These are phyloP conservation scores for Macrophomina phaseolina DNA, from an alignment of 2,329 filamentous ascomycete species.

Conservation along the genomic window DNA sequence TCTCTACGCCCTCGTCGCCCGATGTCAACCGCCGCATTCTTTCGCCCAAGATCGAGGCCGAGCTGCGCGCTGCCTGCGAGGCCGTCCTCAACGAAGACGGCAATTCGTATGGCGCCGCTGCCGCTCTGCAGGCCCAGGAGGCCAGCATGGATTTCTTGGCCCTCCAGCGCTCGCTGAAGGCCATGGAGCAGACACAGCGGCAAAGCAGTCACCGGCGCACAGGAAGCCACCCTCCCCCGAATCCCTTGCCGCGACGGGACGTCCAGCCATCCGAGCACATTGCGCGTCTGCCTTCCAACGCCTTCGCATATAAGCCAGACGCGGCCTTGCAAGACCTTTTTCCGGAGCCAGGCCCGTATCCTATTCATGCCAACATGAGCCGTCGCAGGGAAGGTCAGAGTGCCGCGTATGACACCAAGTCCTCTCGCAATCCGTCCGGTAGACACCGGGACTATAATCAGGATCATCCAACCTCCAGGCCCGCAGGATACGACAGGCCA, in stretches of 20 bases:
- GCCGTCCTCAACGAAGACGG: conserved; percentile 49
- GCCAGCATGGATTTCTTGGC: conserved; percentile 44
- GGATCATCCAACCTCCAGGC: neutral
- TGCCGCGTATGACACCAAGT: conserved; percentile 34
- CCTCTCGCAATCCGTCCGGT: conserved; percentile 33
- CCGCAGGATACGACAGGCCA: conserved; percentile 32
- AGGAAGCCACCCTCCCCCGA: conserved; percentile 38
- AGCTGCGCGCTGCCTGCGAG: conserved; percentile 53
- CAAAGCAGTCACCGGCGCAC: conserved; percentile 33
- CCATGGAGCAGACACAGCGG: conserved; percentile 30
- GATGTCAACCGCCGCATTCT: conserved; percentile 53
- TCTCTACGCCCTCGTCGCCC: conserved; percentile 45
- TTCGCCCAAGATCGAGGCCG: conserved; percentile 48
- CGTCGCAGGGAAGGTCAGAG: conserved; percentile 41
- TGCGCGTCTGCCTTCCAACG: conserved; percentile 34
- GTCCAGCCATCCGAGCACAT: conserved; percentile 37
- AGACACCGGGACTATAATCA: conserved; percentile 21
- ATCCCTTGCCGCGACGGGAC: conserved; percentile 33
- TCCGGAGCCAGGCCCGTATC: conserved; percentile 28
- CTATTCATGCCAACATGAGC: conserved; percentile 40
- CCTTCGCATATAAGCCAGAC: conserved; percentile 35
- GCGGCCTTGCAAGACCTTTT: conserved; percentile 37
- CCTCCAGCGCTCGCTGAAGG: conserved; percentile 32
- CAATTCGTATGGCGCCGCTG: conserved; percentile 45
- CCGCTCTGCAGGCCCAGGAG: conserved; percentile 34